Evolutionary conservation across 306 rosid species (phyloP), one percentile per base, ranked within the genome.

Genomic region (Prosopis cineraria): DNA sequence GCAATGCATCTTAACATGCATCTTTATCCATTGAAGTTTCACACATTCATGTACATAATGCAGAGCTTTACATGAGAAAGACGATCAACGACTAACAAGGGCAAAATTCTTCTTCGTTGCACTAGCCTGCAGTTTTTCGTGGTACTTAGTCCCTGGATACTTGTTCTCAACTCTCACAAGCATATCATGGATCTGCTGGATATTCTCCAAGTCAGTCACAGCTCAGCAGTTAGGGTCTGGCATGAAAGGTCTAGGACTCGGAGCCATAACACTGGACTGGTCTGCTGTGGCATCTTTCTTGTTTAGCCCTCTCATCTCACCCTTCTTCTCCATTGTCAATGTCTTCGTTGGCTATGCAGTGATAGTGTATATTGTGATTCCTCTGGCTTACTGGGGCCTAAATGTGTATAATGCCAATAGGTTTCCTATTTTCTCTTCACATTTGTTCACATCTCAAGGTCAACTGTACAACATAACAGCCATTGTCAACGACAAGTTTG

Each of bases 201-300:
- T 81, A 25, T 89, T 91, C 87, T 74, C 96, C 79, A 91, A 86
- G 77, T 93, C 98, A 16, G 91, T 93, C 8, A 89, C 93, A 25
- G 98, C 93, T 66, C 96, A 93, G 79, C 98, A 90, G 45, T 27
- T 93, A 14, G 98, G 98, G 14, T 93, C 96, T 1, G 96, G 96
- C 69, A 86, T 93, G 98, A 72, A 17, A 56, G 98, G 98, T 17
- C 79, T 93, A 0, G 98, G 98, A 66, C 86, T 93, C 0, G 98
- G 98, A 13, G 91, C 98, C 17, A 0, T 93, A 16, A 88, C 96
- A 20, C 89, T 91, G 2, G 98, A 93, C 43, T 93, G 96, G 98
- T 0, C 89, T 0, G 89, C 73, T 0, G 94, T 91, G 50, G 90
- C 94, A 1, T 91, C 98, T 58, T 90, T 85, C 96, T 73, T 91